Evolutionary conservation across 2,329 filamentous ascomycete genomes (phyloP).

Genomic region (Ophiostoma australiae): DNA sequence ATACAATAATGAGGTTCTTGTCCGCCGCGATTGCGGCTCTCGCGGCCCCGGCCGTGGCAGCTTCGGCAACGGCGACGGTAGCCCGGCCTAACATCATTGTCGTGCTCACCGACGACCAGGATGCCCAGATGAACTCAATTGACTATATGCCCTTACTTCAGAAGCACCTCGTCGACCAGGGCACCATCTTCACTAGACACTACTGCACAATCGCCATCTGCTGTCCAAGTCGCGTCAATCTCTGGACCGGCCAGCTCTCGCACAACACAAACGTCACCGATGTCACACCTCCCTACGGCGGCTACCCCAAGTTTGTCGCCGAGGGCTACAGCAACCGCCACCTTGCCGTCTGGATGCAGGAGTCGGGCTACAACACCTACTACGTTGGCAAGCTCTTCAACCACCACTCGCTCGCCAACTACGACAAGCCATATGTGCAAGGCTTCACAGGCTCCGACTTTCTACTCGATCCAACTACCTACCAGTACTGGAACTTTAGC

Average conservation of each 20-base stretch:
- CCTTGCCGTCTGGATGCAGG: constrained; percentile 64
- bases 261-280: constrained; percentile 63
- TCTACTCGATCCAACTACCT: constrained; percentile 57
- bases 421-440: constrained; percentile 50
- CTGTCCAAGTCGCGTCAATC: constrained; percentile 60
- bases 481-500: constrained; percentile 57
- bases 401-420: constrained; percentile 55
- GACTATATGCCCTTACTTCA: constrained; percentile 53
- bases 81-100: constrained; percentile 36
- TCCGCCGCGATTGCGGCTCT: background rate
- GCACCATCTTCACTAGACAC: constrained; percentile 57
- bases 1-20: background rate
- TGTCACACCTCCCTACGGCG: constrained; percentile 52
- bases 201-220: constrained; percentile 63
- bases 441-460: constrained; percentile 57
- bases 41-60: background rate
- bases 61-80: background rate
- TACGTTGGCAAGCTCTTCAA: constrained; percentile 64
- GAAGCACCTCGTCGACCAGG: constrained; percentile 43
- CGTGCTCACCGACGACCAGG: constrained; percentile 61
- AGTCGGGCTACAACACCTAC: constrained; percentile 64
- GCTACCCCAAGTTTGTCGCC: constrained; percentile 61
- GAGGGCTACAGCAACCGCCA: constrained; percentile 63
- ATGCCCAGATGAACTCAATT: constrained; percentile 54
- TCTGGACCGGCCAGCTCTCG: constrained; percentile 62